phyloP scores from a whole-genome alignment of 257 asterid genomes.

The Gynochthodes officinalis region DNA sequence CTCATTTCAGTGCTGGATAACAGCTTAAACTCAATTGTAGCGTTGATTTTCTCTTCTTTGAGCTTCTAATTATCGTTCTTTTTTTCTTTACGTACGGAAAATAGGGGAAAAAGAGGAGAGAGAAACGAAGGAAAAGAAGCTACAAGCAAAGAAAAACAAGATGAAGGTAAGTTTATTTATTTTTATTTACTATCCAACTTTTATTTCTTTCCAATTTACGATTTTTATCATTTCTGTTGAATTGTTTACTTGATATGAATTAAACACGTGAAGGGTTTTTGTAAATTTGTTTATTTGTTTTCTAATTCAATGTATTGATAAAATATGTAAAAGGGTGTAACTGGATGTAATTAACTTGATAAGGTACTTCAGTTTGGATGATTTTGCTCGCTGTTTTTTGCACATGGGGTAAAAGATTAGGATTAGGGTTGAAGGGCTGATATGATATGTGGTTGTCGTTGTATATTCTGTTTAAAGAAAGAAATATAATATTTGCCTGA shows the following conservation, averaged over 20 bases:
- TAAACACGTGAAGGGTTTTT: background rate
- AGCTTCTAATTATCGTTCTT: constrained; percentile 1
- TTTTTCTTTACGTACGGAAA: constrained; percentile 1
- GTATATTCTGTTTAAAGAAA: background rate
- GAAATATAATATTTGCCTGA: constrained; percentile 17
- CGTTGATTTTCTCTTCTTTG: background rate
- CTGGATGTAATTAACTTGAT: background rate
- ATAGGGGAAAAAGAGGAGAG: constrained; percentile 69
- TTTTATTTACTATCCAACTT: too few relatives aligned
- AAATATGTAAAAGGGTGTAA: background rate
- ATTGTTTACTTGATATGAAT: background rate
- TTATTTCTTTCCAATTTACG: background rate
- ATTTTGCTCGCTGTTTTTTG: background rate
- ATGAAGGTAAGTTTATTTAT: constrained; percentile 64
- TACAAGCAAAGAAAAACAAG: constrained; percentile 81
- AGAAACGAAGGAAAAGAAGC: constrained; percentile 66
- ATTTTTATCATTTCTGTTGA: background rate
- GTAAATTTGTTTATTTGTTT: background rate
- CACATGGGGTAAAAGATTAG: background rate
- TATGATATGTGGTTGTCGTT: background rate
- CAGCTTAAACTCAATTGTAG: background rate
- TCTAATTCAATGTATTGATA: background rate
- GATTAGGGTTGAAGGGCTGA: background rate
- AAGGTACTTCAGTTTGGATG: background rate
- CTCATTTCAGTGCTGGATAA: background rate